These are phyloP conservation scores for Albatrellus ellisii DNA, from an alignment of 768 basidiomycete genomes.

Conservation along the genomic window DNA sequence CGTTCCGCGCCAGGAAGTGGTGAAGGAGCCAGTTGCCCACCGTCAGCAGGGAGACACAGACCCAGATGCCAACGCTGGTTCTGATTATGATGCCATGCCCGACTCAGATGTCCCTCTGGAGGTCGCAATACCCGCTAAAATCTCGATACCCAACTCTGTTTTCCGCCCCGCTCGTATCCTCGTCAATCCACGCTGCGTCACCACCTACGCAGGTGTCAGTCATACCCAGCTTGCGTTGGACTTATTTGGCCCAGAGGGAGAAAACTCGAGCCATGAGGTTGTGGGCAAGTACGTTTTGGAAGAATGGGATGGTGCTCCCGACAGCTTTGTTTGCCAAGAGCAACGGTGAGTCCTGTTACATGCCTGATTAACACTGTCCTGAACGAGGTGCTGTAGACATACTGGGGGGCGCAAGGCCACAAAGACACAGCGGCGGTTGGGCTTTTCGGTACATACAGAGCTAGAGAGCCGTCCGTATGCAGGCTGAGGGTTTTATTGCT, in stretches of 20 bases:
- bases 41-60: slow-evolving; percentile 27
- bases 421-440: slow-evolving; percentile 75
- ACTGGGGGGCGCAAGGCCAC: slow-evolving; percentile 84
- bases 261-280: slow-evolving; percentile 35
- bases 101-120: slow-evolving; percentile 33
- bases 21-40: slow-evolving; percentile 19
- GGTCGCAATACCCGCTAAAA: slow-evolving; percentile 16
- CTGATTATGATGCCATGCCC: slow-evolving; percentile 82
- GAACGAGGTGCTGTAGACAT: slow-evolving; percentile 30
- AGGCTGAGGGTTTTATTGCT: too few relatives aligned
- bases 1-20: slow-evolving; percentile 18
- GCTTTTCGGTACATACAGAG: slow-evolving; percentile 76
- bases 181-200: slow-evolving; percentile 93
- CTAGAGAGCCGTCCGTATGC: slow-evolving; percentile 20
- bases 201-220: slow-evolving; percentile 94
- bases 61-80: slow-evolving; percentile 71
- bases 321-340: slow-evolving; percentile 97
- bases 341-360: slow-evolving; percentile 42
- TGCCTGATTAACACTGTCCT: not conserved
- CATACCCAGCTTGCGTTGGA: slow-evolving; percentile 94
- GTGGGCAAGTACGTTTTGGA: slow-evolving; percentile 73
- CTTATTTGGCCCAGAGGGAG: slow-evolving; percentile 71
- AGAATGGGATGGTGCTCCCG: slow-evolving; percentile 94
- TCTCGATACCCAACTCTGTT: slow-evolving; percentile 76
- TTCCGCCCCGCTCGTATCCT: slow-evolving; percentile 85